Evolutionary conservation across 345 rosid species (phyloP).

Genomic region (Barbarea vulgaris): DNA sequence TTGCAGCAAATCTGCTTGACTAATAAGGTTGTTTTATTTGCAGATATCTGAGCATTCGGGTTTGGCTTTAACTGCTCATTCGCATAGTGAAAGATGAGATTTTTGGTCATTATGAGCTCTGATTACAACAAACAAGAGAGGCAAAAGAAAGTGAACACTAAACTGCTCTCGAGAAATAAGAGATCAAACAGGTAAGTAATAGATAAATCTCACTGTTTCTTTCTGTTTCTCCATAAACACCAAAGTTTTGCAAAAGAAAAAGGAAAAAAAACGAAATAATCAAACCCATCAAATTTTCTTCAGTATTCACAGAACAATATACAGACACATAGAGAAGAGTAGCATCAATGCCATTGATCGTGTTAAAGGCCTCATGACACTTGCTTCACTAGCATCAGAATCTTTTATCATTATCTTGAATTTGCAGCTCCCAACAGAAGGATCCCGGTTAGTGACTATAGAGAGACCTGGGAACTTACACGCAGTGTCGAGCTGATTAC

Average conservation of each 20-base stretch:
- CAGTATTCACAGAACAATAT: constrained; percentile 40
- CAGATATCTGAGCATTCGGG: neutral
- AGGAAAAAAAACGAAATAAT: constrained; percentile 10
- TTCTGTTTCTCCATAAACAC: constrained; percentile 23
- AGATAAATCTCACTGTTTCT: constrained; percentile 30
- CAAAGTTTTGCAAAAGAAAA: constrained; percentile 27
- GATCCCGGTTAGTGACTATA: constrained; percentile 42
- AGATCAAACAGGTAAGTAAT: constrained; percentile 29
- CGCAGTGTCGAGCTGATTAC: constrained; percentile 58
- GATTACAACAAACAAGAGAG: constrained; percentile 2
- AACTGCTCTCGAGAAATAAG: constrained; percentile 18
- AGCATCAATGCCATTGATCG: constrained; percentile 18
- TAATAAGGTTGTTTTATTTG: neutral
- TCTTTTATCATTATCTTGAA: constrained; percentile 56
- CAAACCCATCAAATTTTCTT: constrained; percentile 18
- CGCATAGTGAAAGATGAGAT: neutral
- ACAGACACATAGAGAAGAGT: constrained; percentile 32
- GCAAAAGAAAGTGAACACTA: constrained; percentile 5
- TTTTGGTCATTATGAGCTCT: constrained; percentile 3
- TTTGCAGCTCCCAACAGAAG: constrained; percentile 59
- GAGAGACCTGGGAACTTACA: constrained; percentile 64
- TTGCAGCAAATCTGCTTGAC: neutral
- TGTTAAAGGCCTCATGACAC: constrained; percentile 2
- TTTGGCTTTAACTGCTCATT: neutral
- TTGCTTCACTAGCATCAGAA: constrained; percentile 27